Conservation (phyloP, 176 grass and related monocot species). For the Areca catechu region DNA sequence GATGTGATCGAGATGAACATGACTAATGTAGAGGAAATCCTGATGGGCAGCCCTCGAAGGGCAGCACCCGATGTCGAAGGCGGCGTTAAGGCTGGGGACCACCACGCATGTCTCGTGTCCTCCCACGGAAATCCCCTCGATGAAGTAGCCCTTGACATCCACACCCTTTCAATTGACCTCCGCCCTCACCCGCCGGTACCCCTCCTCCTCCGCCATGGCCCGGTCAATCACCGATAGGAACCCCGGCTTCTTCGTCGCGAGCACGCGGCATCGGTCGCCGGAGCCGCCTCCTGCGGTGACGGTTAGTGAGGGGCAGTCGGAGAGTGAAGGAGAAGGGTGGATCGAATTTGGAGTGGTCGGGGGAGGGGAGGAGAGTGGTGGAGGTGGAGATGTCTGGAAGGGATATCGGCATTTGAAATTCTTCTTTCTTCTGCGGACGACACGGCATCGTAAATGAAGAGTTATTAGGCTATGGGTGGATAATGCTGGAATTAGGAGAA, state of each 20-base stretch:
- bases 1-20: slow-evolving; percentile 92
- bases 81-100: slow-evolving; percentile 59
- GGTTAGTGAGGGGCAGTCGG: not conserved
- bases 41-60: slow-evolving; percentile 60
- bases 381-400: not conserved
- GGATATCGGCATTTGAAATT: not conserved
- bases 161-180: slow-evolving; percentile 74
- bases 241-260: slow-evolving; percentile 39
- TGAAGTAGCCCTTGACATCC: slow-evolving; percentile 72
- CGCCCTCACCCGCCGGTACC: slow-evolving; percentile 76
- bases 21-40: slow-evolving; percentile 92
- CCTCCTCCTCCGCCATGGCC: slow-evolving; percentile 74
- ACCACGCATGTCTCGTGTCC: slow-evolving; percentile 91
- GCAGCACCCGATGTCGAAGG: slow-evolving; percentile 86
- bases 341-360: slow-evolving; percentile 4
- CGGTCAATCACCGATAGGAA: slow-evolving; percentile 68
- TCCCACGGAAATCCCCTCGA: slow-evolving; percentile 85
- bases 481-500: no score
- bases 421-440: no score
- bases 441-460: no score
- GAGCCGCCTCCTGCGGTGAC: not conserved
- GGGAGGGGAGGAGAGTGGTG: slow-evolving; percentile 7
- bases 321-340: not conserved
- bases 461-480: no score
- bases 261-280: slow-evolving; percentile 17